Conservation (phyloP, 768 basidiomycete genomes). For the Lentinula aciculospora region DNA sequence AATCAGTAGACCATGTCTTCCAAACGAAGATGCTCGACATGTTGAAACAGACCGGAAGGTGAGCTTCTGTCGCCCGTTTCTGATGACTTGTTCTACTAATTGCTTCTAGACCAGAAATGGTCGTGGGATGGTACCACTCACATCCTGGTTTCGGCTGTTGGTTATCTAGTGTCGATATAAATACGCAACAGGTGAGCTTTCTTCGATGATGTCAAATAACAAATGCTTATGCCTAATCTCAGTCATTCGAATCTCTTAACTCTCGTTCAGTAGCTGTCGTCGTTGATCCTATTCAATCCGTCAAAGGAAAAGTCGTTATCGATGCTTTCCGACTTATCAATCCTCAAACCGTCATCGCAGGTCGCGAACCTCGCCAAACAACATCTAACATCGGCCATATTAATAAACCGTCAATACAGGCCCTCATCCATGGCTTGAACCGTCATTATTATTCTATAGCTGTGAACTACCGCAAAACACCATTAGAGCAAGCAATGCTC, state of each 20-base stretch:
- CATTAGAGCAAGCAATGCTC: conserved; percentile 96
- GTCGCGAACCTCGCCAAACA: conserved; percentile 93
- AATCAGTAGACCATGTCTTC: conserved; percentile 98
- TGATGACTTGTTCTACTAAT: conserved; percentile 8
- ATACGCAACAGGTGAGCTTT: conserved; percentile 84
- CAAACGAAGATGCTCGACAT: conserved; percentile 98
- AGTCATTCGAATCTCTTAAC: conserved; percentile 97
- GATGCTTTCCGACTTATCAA: conserved; percentile 98
- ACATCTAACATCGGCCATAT: conserved; percentile 98
- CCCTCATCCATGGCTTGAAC: conserved; percentile 95
- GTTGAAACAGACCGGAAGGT: conserved; percentile 98
- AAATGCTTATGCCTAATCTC: background rate
- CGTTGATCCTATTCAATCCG: conserved; percentile 97
- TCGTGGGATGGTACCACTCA: conserved; percentile 99
- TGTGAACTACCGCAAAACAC: conserved; percentile 97
- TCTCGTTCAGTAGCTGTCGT: conserved; percentile 94
- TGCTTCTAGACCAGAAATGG: conserved; percentile 78
- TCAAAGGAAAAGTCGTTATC: conserved; percentile 98
- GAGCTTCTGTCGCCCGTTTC: conserved; percentile 22
- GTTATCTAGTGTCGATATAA: conserved; percentile 98
- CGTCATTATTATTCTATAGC: conserved; percentile 98
- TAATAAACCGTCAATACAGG: conserved; percentile 99
- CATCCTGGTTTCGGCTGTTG: conserved; percentile 99
- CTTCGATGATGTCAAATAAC: conserved; percentile 12
- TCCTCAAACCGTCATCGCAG: conserved; percentile 82